Evolutionary conservation across 108 stramenopile genomes (phyloP), one percentile per base, ranked within the genome.

Genomic region (Cyclotella choctawhatcheeana): DNA sequence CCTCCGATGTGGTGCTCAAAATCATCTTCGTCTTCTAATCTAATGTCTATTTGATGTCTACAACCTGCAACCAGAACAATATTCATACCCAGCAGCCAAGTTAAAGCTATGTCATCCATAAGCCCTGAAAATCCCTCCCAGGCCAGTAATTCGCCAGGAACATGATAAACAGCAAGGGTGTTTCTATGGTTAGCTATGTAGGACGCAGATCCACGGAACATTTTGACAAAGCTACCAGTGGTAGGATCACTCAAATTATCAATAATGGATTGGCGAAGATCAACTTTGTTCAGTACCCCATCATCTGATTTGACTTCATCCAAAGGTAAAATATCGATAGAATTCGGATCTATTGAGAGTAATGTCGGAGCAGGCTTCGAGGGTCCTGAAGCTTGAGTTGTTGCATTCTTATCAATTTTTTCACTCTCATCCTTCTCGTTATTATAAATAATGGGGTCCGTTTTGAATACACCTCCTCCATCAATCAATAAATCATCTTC

Each of bases 131-230:
- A 94, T 45, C 82, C 85, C 10, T 87, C 75, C 74, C 75, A 77
- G 1, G 63, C 72, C 67, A 87, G 48, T 25, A 90, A 67, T 52
- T 88, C 88, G 16, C 98, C 96, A 1, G 95, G 95, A 66, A 98
- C 94, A 69, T 98, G 98, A 65, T 86, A 92, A 44, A 97, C 95
- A 51, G 91, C 93, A 3, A 86, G 74, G 3, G 96, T 87, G 55
- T 88, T 88, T 1, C 96, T 85, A 79, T 98, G 98, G 32, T 90
- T 89, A 54, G 96, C 96, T 69, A 98, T 97, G 76, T 98, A 98
- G 10, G 93, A 94, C 32, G 96, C 98, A 26, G 90, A 87, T 20
- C 92, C 93, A 22, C 97, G 86, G 73, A 98, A 98, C 84, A 97
- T 93, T 43, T 92, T 87, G 0, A 97, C 95, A 74, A 98, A 98